A percentile compares a stretch with the other conserved stretches of the same genome.
These are phyloP conservation scores for Vitis amurensis DNA, from an alignment of 164 flowering plant species.

Conservation along the genomic window DNA sequence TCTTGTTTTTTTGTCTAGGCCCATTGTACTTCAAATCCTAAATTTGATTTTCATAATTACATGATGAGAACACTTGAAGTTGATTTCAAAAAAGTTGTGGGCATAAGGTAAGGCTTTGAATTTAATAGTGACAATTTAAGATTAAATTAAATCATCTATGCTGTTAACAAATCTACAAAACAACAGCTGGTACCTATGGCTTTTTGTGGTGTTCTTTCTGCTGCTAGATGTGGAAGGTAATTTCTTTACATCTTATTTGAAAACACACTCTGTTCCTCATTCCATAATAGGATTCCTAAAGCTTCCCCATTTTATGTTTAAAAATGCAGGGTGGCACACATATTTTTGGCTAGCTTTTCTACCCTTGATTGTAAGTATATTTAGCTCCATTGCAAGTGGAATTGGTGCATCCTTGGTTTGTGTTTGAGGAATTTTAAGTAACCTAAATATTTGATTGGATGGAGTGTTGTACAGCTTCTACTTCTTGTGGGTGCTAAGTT, in stretches of 20 bases:
- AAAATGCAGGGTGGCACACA: constrained; percentile 85
- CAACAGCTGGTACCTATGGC: constrained; percentile 77
- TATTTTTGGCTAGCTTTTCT: constrained; percentile 88
- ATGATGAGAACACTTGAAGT: constrained; percentile 64
- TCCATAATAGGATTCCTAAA: neutral
- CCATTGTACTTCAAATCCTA: constrained; percentile 52
- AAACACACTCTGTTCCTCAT: neutral
- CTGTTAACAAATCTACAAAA: neutral
- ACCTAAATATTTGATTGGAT: constrained; percentile 1
- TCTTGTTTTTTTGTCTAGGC: constrained; percentile 28
- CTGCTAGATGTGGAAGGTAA: constrained; percentile 77
- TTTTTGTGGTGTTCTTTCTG: constrained; percentile 81
- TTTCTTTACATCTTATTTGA: neutral
- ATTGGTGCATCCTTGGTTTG: too few relatives aligned
- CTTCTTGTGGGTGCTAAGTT: constrained; percentile 86
- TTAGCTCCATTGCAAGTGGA: neutral
- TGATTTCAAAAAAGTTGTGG: constrained; percentile 73
- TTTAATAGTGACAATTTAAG: neutral
- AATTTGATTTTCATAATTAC: constrained; percentile 71
- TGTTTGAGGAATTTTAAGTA: too few relatives aligned
- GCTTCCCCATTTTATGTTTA: neutral
- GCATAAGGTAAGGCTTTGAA: constrained; percentile 57
- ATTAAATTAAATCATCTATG: neutral
- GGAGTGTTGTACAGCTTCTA: constrained; percentile 50
- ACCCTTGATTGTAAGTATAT: constrained; percentile 67